phyloP scores from a whole-genome alignment of 805 yeast genomes.

The Vanderwaltozyma polyspora region DNA sequence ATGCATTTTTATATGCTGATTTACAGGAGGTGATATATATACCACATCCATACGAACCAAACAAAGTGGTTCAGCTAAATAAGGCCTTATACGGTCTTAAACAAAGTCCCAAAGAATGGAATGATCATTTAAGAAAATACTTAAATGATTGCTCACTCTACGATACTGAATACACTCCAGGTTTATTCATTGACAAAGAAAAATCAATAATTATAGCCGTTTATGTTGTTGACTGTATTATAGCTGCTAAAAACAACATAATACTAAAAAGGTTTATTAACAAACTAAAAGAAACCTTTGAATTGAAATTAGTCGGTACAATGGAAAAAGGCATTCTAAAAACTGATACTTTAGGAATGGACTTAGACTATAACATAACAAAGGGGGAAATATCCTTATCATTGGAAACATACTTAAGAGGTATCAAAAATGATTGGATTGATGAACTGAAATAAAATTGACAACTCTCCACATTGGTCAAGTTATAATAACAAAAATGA shows the following conservation, averaged over 20 bases:
- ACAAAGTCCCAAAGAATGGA: slow-evolving; percentile 6
- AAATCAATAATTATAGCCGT: slow-evolving; percentile 4
- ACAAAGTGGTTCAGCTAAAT: too few species aligned
- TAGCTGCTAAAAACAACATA: slow-evolving; percentile 4
- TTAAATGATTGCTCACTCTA: slow-evolving; percentile 1
- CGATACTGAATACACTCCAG: slow-evolving; percentile 5
- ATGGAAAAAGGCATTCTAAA: slow-evolving; percentile 3
- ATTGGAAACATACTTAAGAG: too few species aligned
- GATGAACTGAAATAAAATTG: too few species aligned
- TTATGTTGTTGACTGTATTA: slow-evolving; percentile 8
- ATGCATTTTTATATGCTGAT: too few species aligned
- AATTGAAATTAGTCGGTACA: slow-evolving; percentile 3
- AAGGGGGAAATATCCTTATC: too few species aligned
- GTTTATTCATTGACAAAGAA: slow-evolving; percentile 3
- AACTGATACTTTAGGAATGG: slow-evolving; percentile 7
- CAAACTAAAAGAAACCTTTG: slow-evolving; percentile 1
- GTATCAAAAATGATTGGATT: too few species aligned
- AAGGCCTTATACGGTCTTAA: too few species aligned
- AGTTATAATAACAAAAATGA: too few species aligned
- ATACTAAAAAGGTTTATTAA: slow-evolving; percentile 2
- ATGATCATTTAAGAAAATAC: slow-evolving; percentile 2
- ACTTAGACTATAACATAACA: too few species aligned
- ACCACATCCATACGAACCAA: too few species aligned
- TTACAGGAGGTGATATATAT: too few species aligned
- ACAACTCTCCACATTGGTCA: background rate